Evolutionary conservation across 169 alveolate species (phyloP).

Genomic region (Theileria orientalis): DNA sequence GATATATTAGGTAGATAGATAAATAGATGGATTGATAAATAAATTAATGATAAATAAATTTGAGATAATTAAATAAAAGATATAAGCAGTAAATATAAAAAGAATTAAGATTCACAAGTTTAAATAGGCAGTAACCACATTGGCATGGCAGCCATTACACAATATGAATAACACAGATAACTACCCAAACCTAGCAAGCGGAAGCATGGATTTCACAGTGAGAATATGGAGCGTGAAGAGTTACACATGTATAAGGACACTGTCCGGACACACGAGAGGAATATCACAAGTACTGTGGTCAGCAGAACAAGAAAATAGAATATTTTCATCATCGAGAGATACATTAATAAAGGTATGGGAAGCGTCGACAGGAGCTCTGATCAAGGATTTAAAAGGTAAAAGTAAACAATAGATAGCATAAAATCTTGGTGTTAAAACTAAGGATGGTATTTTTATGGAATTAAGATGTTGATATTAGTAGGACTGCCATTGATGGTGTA

Average conservation of each 20-base stretch:
- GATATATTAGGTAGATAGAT: too few species aligned
- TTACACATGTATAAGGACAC: constrained; percentile 76
- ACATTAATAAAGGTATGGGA: constrained; percentile 93
- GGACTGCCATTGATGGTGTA: neutral
- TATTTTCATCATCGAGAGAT: constrained; percentile 93
- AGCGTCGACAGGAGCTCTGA: constrained; percentile 66
- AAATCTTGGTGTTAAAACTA: neutral
- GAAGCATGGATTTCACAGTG: constrained; percentile 87
- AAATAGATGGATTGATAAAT: too few species aligned
- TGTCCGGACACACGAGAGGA: constrained; percentile 89
- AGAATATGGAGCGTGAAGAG: constrained; percentile 89
- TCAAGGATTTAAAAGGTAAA: constrained; percentile 71
- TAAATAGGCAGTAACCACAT: constrained; percentile 77
- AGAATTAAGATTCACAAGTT: neutral
- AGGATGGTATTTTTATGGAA: too few species aligned
- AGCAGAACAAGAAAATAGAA: constrained; percentile 75
- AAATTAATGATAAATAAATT: too few species aligned
- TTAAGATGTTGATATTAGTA: neutral
- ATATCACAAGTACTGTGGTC: constrained; percentile 94
- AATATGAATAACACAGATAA: constrained; percentile 37
- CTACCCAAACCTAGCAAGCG: constrained; percentile 61
- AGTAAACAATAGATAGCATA: too few species aligned
- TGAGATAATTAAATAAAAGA: too few species aligned
- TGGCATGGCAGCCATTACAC: constrained; percentile 91
- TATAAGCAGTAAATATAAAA: too few species aligned